Evolutionary conservation across 768 basidiomycete species (phyloP).

Genomic region (Lentinus tigrinus): DNA sequence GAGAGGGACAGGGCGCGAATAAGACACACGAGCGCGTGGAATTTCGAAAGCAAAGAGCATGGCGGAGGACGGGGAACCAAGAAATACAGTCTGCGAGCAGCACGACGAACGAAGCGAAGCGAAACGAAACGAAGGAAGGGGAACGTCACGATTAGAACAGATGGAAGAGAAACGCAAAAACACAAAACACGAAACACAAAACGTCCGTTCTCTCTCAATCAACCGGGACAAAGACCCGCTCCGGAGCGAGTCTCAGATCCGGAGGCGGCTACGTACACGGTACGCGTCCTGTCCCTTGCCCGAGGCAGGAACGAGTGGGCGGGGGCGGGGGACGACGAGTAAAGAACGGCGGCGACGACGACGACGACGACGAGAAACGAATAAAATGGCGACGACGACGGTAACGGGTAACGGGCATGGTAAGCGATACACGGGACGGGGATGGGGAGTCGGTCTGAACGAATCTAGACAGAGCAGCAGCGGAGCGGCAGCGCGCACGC

Average conservation of each 20-base stretch:
- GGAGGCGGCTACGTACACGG: neutral
- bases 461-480: conserved; percentile 4
- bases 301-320: too few species aligned
- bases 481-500: neutral
- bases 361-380: neutral
- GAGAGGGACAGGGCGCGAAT: too few species aligned
- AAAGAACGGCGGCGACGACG: neutral
- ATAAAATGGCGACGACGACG: neutral
- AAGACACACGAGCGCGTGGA: too few species aligned
- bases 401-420: neutral
- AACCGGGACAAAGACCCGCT: neutral
- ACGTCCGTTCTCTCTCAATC: neutral
- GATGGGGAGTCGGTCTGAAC: neutral
- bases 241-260: neutral
- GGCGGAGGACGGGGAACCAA: neutral
- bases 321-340: neutral
- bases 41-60: neutral
- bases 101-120: neutral
- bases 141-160: neutral
- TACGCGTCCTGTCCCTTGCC: neutral
- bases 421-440: conserved; percentile 5
- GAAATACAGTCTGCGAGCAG: conserved; percentile 9
- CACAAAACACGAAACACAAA: neutral
- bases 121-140: neutral
- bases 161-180: too few species aligned